These are phyloP conservation scores for Chalaropsis ovoidea DNA, from an alignment of 2,329 filamentous ascomycete species.

Conservation along the genomic window DNA sequence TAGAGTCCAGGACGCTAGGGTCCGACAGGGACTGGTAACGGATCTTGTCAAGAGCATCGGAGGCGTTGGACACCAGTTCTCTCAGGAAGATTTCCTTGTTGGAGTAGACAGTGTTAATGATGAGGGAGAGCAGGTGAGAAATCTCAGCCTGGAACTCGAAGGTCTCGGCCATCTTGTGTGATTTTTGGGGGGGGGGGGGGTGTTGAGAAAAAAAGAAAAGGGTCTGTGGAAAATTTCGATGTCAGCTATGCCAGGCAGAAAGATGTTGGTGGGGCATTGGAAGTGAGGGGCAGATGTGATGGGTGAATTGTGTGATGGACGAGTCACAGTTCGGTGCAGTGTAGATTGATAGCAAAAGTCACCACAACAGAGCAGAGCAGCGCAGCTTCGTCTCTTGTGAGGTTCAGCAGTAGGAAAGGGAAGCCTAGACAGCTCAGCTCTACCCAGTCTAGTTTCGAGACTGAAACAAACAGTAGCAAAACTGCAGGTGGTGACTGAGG, in stretches of 20 bases:
- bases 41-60: constrained; percentile 99
- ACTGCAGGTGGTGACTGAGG: neutral
- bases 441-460: no score
- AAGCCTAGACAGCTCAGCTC: no score
- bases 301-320: neutral
- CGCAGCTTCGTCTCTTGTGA: no score
- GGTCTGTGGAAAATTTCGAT: constrained; percentile 6
- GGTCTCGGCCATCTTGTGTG: constrained; percentile 50
- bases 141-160: constrained; percentile 99
- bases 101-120: constrained; percentile 99
- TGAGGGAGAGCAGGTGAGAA: constrained; percentile 97
- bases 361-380: neutral
- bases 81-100: constrained; percentile 99
- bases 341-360: neutral
- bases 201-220: constrained; percentile 17
- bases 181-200: constrained; percentile 14
- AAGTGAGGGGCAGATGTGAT: constrained; percentile 20
- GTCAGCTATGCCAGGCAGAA: constrained; percentile 6
- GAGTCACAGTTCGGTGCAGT: constrained; percentile 15
- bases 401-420: no score
- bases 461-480: no score
- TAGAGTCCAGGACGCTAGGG: constrained; percentile 88
- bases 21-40: constrained; percentile 97
- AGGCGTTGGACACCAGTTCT: constrained; percentile 97
- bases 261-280: neutral